Base-by-base conservation (phyloP, 2,329 filamentous ascomycete species). In the Diaporthe longicolla region DNA sequence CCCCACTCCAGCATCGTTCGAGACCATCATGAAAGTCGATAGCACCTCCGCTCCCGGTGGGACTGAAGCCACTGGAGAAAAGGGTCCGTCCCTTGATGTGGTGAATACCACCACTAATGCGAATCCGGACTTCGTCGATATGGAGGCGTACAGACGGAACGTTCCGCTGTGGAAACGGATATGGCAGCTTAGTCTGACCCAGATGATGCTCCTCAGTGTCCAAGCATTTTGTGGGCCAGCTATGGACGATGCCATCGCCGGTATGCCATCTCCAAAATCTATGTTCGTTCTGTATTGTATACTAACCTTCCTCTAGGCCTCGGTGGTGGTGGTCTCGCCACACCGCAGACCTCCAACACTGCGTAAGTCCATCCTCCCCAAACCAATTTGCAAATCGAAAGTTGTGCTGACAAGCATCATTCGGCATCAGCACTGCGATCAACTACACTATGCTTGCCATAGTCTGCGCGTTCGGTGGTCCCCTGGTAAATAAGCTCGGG, bases 201-300 rank as follows among this genome's bases (percentile, higher is more conserved):
- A 87, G 78, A 87, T 87, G 85, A 78, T 87, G 77, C 79, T 87
- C 6, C 77, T 87, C 15, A 86, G 85, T 54, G 78, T 87, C 13
- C 85, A 87, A 76, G 84, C 84, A 0, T 86, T 86, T 58, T 84
- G 82, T 73, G 83, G 83, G 3, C 83, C 83, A 26, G 83, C 83
- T 32, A 84, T 84, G 83, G 78, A 80, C 10, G 82, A 84, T 61
- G 83, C 83, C 1, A 84, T 84, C 68, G 79, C 82, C 4, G 82
- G 82, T 83, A 45, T 63, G 80, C 73, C 6, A 19, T 37, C 9
- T 15, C 4, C 6, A 5, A 5, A 11, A 6, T 26, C 11, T 6
- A 2, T 40, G 21, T 0, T 8, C 15, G 19, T 3, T 52, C 24
- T 50, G 29, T 4, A 52, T 43, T 63, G 2, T 43, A 35, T 35